Evolutionary conservation across 345 rosid genomes (phyloP).

Genomic region (Pistacia integerrima): DNA sequence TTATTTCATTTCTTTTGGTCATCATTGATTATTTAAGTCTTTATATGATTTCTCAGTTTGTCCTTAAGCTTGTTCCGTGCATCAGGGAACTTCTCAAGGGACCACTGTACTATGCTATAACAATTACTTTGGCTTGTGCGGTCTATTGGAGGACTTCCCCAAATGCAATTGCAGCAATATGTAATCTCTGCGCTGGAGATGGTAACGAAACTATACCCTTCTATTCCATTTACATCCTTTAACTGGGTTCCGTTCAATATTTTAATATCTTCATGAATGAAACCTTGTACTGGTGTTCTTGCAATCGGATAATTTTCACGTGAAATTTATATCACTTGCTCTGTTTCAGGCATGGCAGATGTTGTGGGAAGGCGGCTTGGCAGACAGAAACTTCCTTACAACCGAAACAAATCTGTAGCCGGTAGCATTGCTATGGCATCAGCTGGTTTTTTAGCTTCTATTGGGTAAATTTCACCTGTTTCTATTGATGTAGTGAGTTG

Average conservation of each 20-base stretch:
- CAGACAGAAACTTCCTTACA: constrained; percentile 70
- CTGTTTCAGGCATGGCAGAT: constrained; percentile 77
- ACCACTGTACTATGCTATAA: constrained; percentile 71
- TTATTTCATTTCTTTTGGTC: no score
- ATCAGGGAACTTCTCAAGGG: constrained; percentile 94
- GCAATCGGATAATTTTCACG: not conserved
- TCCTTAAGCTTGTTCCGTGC: constrained; percentile 26
- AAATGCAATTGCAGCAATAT: constrained; percentile 66
- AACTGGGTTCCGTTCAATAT: not conserved
- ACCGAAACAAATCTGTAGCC: constrained; percentile 72
- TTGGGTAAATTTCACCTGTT: constrained; percentile 42
- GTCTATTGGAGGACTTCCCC: constrained; percentile 88
- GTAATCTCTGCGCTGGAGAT: constrained; percentile 99
- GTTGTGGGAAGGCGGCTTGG: constrained; percentile 81
- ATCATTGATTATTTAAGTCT: not conserved
- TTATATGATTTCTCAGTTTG: constrained; percentile 14
- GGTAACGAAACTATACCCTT: constrained; percentile 45
- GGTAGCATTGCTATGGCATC: constrained; percentile 83
- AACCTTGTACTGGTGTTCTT: not conserved
- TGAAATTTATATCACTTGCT: not conserved
- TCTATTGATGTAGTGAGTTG: not conserved
- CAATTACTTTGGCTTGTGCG: constrained; percentile 59
- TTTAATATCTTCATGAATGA: not conserved
- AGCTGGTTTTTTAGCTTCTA: constrained; percentile 71
- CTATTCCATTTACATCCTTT: not conserved